Conservation (phyloP, 495 filamentous ascomycete genomes). For the Penicillium silybi region DNA sequence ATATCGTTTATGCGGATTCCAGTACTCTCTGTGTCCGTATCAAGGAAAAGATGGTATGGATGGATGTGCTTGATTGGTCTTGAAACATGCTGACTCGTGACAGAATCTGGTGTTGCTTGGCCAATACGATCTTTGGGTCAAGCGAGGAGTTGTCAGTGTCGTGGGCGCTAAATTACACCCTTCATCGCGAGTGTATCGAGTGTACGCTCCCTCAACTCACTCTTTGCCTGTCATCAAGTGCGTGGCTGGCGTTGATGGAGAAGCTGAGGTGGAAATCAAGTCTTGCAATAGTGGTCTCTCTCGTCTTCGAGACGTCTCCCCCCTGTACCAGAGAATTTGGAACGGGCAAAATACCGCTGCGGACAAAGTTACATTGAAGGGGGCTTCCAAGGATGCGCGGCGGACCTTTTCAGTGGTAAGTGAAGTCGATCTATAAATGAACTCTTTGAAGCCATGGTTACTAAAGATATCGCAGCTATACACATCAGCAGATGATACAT, state of each 20-base stretch:
- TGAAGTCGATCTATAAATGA: not conserved
- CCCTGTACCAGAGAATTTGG: slow-evolving; percentile 73
- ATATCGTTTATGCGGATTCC: slow-evolving; percentile 40
- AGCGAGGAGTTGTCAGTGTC: slow-evolving; percentile 58
- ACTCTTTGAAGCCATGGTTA: not conserved
- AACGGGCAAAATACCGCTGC: slow-evolving; percentile 46
- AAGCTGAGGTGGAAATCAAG: slow-evolving; percentile 47
- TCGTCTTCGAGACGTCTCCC: slow-evolving; percentile 58
- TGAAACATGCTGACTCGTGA: slow-evolving; percentile 13
- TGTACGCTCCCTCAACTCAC: slow-evolving; percentile 74
- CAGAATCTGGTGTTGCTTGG: slow-evolving; percentile 68
- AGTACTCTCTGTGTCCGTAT: slow-evolving; percentile 39
- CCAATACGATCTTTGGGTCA: slow-evolving; percentile 68
- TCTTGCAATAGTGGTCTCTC: slow-evolving; percentile 53
- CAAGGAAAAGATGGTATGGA: slow-evolving; percentile 40
- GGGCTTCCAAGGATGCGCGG: slow-evolving; percentile 16
- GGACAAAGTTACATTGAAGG: slow-evolving; percentile 36
- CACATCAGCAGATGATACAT: slow-evolving; percentile 43
- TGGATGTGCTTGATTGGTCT: too few species aligned
- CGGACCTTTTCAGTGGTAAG: slow-evolving; percentile 45
- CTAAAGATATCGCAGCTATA: slow-evolving; percentile 36
- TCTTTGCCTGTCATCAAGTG: slow-evolving; percentile 69
- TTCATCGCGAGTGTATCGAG: slow-evolving; percentile 49
- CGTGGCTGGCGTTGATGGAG: slow-evolving; percentile 42
- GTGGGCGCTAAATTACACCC: slow-evolving; percentile 61